Base-by-base conservation (phyloP, 2,329 filamentous ascomycete species). In the Neofusicoccum sp. region DNA sequence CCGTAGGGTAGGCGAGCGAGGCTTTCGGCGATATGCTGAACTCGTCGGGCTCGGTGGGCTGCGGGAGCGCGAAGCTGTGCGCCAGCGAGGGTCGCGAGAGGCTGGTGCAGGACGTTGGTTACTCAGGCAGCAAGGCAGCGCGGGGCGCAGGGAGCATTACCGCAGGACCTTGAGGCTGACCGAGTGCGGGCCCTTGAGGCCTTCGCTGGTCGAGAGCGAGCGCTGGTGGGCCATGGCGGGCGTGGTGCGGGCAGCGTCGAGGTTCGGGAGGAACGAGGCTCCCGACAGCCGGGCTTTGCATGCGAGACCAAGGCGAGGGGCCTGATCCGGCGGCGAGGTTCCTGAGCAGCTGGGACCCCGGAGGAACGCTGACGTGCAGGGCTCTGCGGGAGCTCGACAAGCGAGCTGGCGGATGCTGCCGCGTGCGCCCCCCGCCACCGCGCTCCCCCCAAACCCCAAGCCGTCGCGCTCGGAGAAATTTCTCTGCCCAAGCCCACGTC, bases 151-250 rank as follows among this genome's bases (percentile, higher is more conserved):
- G 63, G 3, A 88, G 45, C 87, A 80, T 90, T 90, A 96, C 60
- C 97, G 80, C 58, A 98, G 78, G 14, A 89, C 86, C 76, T 96
- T 95, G 49, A 98, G 79, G 63, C 96, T 93, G 64, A 91, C 82
- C 14, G 88, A 86, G 75, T 98, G 95, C 0, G 93, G 90, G 4
- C 71, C 71, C 63, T 74, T 75, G 45, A 75, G 64, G 47, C 70
- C 69, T 28, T 77, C 73, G 11, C 72, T 73, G 63, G 69, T 68
- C 6, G 75, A 75, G 51, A 73, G 71, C 20, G 70, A 70, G 51
- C 75, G 72, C 57, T 74, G 71, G 63, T 76, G 75, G 54, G 74
- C 71, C 74, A 76, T 76, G 26, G 57, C 16, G 14, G 49, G 26
- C 49, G 49, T 12, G 7, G 26, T 41, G 49, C 31, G 34, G 31